A percentile compares a stretch with the other conserved stretches of the same genome.
Evolutionary conservation across 2,329 filamentous ascomycete genomes (phyloP).

Genomic region (Clathrospora elynae): DNA sequence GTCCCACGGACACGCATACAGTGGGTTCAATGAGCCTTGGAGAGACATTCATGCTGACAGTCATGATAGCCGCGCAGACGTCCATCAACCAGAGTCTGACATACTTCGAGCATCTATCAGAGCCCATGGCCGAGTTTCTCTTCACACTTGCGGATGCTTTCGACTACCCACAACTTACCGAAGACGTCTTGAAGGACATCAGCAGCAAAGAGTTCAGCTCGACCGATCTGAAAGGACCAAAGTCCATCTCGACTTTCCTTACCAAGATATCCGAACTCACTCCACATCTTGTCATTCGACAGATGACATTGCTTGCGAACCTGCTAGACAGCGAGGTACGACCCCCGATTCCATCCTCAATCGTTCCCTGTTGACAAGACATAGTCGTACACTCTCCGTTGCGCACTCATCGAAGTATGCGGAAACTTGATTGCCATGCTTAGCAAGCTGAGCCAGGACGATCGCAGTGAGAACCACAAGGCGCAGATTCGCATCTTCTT

Average conservation of each 20-base stretch:
- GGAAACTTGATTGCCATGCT: constrained; percentile 92
- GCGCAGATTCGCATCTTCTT: constrained; percentile 96
- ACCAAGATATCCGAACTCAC: constrained; percentile 90
- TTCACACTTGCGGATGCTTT: constrained; percentile 97
- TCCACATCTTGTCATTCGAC: constrained; percentile 91
- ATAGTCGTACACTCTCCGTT: constrained; percentile 92
- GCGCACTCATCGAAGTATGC: constrained; percentile 93
- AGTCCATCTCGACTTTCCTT: constrained; percentile 93
- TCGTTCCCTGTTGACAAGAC: too few species aligned
- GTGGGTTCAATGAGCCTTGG: constrained; percentile 56
- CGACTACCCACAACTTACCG: constrained; percentile 92
- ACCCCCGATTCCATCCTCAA: too few species aligned
- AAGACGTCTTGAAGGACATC: constrained; percentile 90
- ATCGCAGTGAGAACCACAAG: constrained; percentile 89
- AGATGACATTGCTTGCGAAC: constrained; percentile 94
- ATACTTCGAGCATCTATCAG: constrained; percentile 98
- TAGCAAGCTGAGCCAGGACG: constrained; percentile 77
- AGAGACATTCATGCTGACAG: constrained; percentile 15
- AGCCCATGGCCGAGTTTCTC: constrained; percentile 98
- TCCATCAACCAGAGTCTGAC: constrained; percentile 97
- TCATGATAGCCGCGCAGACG: constrained; percentile 78
- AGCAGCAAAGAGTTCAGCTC: constrained; percentile 98
- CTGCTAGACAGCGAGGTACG: constrained; percentile 96
- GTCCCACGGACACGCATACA: constrained; percentile 95
- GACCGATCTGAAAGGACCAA: constrained; percentile 92